Conservation (phyloP, 345 rosid genomes). For the Odontarrhena argentea region DNA sequence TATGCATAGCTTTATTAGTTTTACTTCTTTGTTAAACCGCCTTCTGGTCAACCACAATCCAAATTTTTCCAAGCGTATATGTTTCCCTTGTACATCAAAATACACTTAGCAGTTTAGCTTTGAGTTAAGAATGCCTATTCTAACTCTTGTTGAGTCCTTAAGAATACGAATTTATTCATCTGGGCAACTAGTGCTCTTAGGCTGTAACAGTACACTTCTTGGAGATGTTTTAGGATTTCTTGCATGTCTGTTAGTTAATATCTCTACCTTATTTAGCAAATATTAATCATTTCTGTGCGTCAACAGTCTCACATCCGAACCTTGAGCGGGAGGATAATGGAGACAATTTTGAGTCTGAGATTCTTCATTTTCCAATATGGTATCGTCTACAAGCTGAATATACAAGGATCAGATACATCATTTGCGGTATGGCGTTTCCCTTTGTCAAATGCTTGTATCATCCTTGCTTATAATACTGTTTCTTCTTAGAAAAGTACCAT, state of each 20-base stretch:
- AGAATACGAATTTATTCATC: background rate
- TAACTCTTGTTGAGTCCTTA: background rate
- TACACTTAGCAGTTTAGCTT: too few relatives aligned
- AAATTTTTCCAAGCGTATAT: too few relatives aligned
- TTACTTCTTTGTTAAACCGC: background rate
- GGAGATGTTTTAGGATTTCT: constrained; percentile 17
- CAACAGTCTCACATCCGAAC: constrained; percentile 87
- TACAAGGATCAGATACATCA: constrained; percentile 63
- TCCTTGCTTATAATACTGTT: background rate
- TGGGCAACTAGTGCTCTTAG: background rate
- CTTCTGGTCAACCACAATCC: background rate
- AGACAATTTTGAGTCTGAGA: constrained; percentile 78
- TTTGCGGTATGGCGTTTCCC: constrained; percentile 50
- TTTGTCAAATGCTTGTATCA: constrained; percentile 9
- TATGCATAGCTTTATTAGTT: background rate
- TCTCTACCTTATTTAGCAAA: constrained; percentile 8
- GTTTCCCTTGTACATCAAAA: too few relatives aligned
- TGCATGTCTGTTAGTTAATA: background rate
- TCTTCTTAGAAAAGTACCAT: background rate
- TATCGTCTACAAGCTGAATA: constrained; percentile 76
- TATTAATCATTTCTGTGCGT: constrained; percentile 22
- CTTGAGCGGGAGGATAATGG: constrained; percentile 79
- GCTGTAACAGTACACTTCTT: constrained; percentile 3
- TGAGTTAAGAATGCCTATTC: too few relatives aligned
- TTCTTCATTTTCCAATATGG: constrained; percentile 97